Percentiles rank a stretch among this genome's conserved stretches.
phyloP scores from a whole-genome alignment of 2,329 filamentous ascomycete genomes.

The Cladosporium sp. region DNA sequence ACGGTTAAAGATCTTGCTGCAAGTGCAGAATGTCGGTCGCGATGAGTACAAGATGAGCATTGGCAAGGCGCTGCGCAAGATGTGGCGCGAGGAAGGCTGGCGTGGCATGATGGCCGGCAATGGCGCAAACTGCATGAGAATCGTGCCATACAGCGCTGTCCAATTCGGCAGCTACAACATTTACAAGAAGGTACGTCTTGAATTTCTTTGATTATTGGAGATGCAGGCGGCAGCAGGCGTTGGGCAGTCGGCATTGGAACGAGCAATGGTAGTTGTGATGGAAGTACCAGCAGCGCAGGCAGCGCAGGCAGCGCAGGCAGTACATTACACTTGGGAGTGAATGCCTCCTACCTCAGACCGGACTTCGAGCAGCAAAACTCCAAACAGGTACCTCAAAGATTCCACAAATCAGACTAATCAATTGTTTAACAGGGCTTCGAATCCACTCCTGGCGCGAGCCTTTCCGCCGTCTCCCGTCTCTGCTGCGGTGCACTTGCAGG shows the following conservation, averaged over 20 bases:
- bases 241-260: not conserved
- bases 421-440: conserved; percentile 64
- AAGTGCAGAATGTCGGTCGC: conserved; percentile 86
- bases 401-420: conserved; percentile 35
- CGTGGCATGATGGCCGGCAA: conserved; percentile 97
- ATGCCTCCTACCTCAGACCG: not conserved
- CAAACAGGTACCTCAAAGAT: not conserved
- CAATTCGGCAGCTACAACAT: conserved; percentile 98
- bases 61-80: conserved; percentile 83
- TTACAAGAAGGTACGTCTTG: conserved; percentile 76
- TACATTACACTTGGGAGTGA: not conserved
- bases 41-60: conserved; percentile 94
- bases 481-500: conserved; percentile 89
- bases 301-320: not conserved
- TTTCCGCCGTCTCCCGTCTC: conserved; percentile 73
- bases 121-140: conserved; percentile 96
- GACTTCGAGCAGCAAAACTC: not conserved
- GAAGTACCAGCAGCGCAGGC: not conserved
- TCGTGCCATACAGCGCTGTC: conserved; percentile 96
- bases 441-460: conserved; percentile 67
- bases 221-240: not conserved
- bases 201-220: not conserved
- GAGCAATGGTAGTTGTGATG: not conserved
- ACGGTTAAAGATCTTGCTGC: conserved; percentile 95
- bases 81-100: conserved; percentile 97